Conservation (phyloP, 495 filamentous ascomycete species). For the Annulohypoxylon moriforme region DNA sequence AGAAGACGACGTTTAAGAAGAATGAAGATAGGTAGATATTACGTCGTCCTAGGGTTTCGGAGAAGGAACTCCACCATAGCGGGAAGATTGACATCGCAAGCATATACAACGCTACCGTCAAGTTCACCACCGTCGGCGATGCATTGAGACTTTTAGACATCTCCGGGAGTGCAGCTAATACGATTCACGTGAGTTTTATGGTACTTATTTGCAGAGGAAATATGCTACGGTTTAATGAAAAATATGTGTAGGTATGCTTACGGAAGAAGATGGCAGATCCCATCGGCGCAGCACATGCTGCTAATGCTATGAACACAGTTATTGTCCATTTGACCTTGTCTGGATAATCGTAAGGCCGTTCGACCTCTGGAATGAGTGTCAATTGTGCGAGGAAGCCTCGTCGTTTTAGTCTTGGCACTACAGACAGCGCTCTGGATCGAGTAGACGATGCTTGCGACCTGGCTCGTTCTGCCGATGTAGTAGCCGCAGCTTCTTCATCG, state of each 20-base stretch:
- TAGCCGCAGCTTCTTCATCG: slow-evolving; percentile 34
- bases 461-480: slow-evolving; percentile 24
- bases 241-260: slow-evolving; percentile 56
- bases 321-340: slow-evolving; percentile 84
- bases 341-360: slow-evolving; percentile 77
- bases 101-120: slow-evolving; percentile 91
- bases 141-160: slow-evolving; percentile 74
- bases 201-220: neutral
- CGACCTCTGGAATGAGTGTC: slow-evolving; percentile 83
- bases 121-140: slow-evolving; percentile 78
- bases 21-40: slow-evolving; percentile 90
- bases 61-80: slow-evolving; percentile 94
- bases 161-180: slow-evolving; percentile 74
- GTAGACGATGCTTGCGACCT: slow-evolving; percentile 53
- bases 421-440: slow-evolving; percentile 53
- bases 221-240: slow-evolving; percentile 17
- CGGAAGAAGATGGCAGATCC: slow-evolving; percentile 88
- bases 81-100: slow-evolving; percentile 90
- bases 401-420: slow-evolving; percentile 74
- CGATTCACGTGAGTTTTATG: slow-evolving; percentile 26
- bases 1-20: slow-evolving; percentile 80
- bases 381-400: slow-evolving; percentile 80
- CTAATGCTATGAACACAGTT: slow-evolving; percentile 80
- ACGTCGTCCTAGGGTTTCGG: slow-evolving; percentile 82
- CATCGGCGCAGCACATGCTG: slow-evolving; percentile 81